Evolutionary conservation across 1,284 basidiomycete genomes (phyloP), one percentile per base, ranked within the genome.

Genomic region (Puccinia coronata): DNA sequence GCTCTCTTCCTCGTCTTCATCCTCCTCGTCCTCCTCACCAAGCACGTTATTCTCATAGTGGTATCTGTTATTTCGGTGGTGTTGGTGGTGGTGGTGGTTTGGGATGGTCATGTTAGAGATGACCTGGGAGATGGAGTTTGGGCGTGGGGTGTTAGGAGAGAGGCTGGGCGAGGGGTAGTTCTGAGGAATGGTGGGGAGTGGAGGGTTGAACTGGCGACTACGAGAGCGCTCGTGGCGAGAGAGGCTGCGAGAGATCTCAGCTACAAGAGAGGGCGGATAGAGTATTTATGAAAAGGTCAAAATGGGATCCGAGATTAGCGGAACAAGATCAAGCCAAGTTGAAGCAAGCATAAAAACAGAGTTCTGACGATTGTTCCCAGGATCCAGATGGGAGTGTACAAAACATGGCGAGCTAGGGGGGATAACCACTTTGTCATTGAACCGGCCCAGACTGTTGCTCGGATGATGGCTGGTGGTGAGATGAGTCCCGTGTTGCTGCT

Each of bases 361-460:
- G 14, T 47, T 43, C 63, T 53, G 5, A 71, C 69, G 47, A 53
- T 71, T 71, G 69, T 49, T 71, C 53, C 51, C 71, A 57, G 71
- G 71, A 39, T 73, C 71, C 53, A 73, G 71, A 73, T 73, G 71
- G 53, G 53, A 55, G 71, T 73, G 71, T n/a, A 73, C 51, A 53
- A 73, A 73, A 39, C 71, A 73, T 51, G 71, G 71, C 34, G 71
- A 73, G 71, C 34, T 55, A 9, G 70, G 70, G 0, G 70, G 53
- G 8, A 43, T 16, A 53, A 16, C 59, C 8, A 20, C 8, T 73
- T 34, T 51, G 25, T 72, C 70, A 18, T 72, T 28, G 28, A 55
- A 12, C 34, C 70, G 31, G 23, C 25, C 34, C 70, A 55, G 6
- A 34, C 70, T 72, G 20, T 14, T 18, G 6, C 49, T n/a, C 9